Base-by-base conservation (phyloP, 169 alveolate genomes). In the Eimeria zaria region DNA sequence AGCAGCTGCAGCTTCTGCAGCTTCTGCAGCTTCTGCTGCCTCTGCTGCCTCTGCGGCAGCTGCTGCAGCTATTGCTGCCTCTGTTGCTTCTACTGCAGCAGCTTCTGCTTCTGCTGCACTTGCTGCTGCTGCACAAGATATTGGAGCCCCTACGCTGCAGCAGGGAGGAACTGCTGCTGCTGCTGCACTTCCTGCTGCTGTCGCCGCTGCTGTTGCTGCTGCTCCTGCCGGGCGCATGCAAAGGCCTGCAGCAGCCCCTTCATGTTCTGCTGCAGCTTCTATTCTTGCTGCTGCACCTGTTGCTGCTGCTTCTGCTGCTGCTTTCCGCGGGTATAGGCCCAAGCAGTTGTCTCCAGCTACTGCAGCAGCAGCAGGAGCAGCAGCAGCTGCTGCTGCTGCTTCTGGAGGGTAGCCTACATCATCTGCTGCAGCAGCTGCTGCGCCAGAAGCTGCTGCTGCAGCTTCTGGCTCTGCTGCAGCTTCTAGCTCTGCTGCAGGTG, bases 201-300 rank as follows among this genome's bases (percentile, higher is more conserved):
- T n/a, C n/a, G n/a, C n/a, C n/a, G 83, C 51, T 33, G 51, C 48
- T 73, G 83, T 46, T 73, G 51, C 83, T 73, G 51, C 27, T 73
- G 74, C 74, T 64, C 30, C 74, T 64, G 74, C 74, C 39, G 74
- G 74, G 18, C 9, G 39, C 60, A 51, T 51, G 60, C 60, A 51
- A 12, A 51, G 60, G 6, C 30, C 74, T 20, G 11, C 74, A 64
- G 74, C 11, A 24, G 74, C 74, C 33, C 39, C 74, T 11, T 18
- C 74, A 8, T 18, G 27, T 20, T 64, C 74, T n/a, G 74, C 74
- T 64, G 74, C 74, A 64, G 74, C 33, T n/a, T n/a, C n/a, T n/a
- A n/a, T n/a, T n/a, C n/a, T n/a, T n/a, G n/a, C n/a, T n/a, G n/a
- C n/a, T n/a, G n/a, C n/a, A n/a, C n/a, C n/a, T n/a, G n/a, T n/a